Percentiles rank a stretch among this genome's conserved stretches.
These are phyloP conservation scores for Aureobasidium sp. DNA, from an alignment of 2,329 filamentous ascomycete species.

Conservation along the genomic window DNA sequence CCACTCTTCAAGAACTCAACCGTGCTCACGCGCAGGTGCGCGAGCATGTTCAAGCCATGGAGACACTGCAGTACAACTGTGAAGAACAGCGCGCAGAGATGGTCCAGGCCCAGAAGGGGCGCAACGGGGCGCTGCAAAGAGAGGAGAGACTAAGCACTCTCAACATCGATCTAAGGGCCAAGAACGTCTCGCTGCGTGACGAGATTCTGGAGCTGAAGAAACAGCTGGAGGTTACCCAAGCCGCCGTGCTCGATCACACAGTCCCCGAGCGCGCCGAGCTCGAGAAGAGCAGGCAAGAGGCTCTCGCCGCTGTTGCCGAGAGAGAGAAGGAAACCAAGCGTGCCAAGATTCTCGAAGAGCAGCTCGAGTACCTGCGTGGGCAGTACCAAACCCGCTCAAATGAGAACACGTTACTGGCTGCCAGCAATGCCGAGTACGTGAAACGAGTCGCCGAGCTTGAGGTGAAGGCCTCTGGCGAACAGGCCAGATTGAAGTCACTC, in stretches of 20 bases:
- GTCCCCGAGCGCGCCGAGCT: constrained; percentile 27
- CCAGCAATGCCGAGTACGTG: constrained; percentile 41
- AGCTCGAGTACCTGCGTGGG: constrained; percentile 48
- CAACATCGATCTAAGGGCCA: neutral
- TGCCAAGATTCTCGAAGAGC: constrained; percentile 32
- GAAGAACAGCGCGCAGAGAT: constrained; percentile 25
- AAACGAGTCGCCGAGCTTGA: constrained; percentile 22
- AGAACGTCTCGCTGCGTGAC: constrained; percentile 16
- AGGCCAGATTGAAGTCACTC: constrained; percentile 19
- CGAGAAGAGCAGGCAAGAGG: constrained; percentile 19
- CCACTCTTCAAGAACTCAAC: neutral
- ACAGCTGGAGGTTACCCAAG: constrained; percentile 24
- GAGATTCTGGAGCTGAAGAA: constrained; percentile 22
- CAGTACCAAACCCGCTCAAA: constrained; percentile 52
- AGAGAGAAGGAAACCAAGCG: constrained; percentile 22
- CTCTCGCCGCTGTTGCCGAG: constrained; percentile 15
- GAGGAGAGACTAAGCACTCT: neutral
- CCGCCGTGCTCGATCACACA: constrained; percentile 20
- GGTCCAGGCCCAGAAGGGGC: constrained; percentile 19
- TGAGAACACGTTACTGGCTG: constrained; percentile 35
- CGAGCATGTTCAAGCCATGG: constrained; percentile 23
- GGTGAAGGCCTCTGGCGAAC: constrained; percentile 23
- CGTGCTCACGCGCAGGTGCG: constrained; percentile 15
- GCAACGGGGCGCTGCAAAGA: constrained; percentile 20
- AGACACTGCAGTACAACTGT: constrained; percentile 25